Evolutionary conservation across 2,329 filamentous ascomycete genomes (phyloP).

Genomic region (Lecanicillium sp.): DNA sequence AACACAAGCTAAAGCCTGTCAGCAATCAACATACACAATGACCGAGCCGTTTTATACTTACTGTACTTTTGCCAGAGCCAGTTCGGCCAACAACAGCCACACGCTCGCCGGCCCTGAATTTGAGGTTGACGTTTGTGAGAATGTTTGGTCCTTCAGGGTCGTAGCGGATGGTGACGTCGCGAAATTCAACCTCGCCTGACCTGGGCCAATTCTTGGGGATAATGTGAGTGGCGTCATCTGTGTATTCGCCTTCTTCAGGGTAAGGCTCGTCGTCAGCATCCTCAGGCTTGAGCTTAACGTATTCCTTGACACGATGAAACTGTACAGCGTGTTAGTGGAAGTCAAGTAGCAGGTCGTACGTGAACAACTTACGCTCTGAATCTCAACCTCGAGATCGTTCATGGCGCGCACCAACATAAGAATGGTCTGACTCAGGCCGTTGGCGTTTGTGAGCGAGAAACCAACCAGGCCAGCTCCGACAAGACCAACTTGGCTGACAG

Average conservation of each 20-base stretch:
- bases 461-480: constrained; percentile 45
- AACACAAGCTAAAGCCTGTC: constrained; percentile 31
- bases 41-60: constrained; percentile 26
- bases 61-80: constrained; percentile 74
- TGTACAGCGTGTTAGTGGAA: constrained; percentile 16
- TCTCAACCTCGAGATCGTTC: constrained; percentile 44
- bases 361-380: constrained; percentile 37
- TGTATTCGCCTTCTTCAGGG: constrained; percentile 29
- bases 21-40: too few species aligned
- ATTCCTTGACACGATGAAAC: constrained; percentile 42
- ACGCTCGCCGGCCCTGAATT: constrained; percentile 57
- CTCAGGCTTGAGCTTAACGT: constrained; percentile 36
- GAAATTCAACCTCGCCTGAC: constrained; percentile 40
- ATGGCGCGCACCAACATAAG: constrained; percentile 41
- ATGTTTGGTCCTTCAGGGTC: constrained; percentile 37
- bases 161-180: constrained; percentile 42
- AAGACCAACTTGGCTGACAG: constrained; percentile 35
- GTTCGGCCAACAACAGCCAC: constrained; percentile 77
- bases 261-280: constrained; percentile 32
- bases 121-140: constrained; percentile 40
- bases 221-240: constrained; percentile 26
- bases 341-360: neutral
- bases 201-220: constrained; percentile 37
- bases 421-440: constrained; percentile 43
- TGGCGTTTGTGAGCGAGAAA: constrained; percentile 48